These are phyloP conservation scores for Aspergillus sp. DNA, from an alignment of 2,329 filamentous ascomycete genomes.

Conservation along the genomic window DNA sequence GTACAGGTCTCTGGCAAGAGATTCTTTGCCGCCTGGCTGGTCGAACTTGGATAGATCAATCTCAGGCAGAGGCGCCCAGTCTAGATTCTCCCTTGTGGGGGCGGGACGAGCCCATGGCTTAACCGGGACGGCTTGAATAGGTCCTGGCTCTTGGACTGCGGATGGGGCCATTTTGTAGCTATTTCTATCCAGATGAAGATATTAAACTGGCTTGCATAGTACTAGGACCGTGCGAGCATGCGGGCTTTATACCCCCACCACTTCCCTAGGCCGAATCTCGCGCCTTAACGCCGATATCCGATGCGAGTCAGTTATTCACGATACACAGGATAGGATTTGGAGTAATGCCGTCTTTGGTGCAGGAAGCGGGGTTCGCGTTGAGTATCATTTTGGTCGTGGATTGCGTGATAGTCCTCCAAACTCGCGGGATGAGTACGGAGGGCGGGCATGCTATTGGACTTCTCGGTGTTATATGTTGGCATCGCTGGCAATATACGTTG, in stretches of 20 bases:
- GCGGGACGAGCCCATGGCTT: constrained; percentile 29
- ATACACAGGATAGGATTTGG: not conserved
- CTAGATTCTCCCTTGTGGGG: constrained; percentile 23
- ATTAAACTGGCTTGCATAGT: not conserved
- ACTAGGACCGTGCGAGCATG: not conserved
- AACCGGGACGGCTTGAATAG: constrained; percentile 11
- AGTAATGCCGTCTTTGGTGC: not conserved
- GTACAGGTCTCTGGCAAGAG: constrained; percentile 54
- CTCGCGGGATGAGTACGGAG: not conserved
- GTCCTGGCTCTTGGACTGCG: constrained; percentile 18
- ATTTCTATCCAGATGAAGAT: no score
- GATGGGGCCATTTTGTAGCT: constrained; percentile 20
- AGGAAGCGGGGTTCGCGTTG: constrained; percentile 18
- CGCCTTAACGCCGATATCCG: not conserved
- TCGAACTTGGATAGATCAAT: constrained; percentile 58
- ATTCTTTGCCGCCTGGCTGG: constrained; percentile 54
- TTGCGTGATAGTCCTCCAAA: constrained; percentile 16
- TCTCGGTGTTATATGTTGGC: not conserved
- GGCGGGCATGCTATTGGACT: not conserved
- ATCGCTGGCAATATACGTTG: not conserved
- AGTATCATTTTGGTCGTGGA: constrained; percentile 15
- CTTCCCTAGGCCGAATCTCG: not conserved
- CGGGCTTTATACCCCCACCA: not conserved
- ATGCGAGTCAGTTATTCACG: not conserved
- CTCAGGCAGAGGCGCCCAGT: constrained; percentile 56